phyloP scores from a whole-genome alignment of 768 basidiomycete species.

The Podaxis carcinomalis region DNA sequence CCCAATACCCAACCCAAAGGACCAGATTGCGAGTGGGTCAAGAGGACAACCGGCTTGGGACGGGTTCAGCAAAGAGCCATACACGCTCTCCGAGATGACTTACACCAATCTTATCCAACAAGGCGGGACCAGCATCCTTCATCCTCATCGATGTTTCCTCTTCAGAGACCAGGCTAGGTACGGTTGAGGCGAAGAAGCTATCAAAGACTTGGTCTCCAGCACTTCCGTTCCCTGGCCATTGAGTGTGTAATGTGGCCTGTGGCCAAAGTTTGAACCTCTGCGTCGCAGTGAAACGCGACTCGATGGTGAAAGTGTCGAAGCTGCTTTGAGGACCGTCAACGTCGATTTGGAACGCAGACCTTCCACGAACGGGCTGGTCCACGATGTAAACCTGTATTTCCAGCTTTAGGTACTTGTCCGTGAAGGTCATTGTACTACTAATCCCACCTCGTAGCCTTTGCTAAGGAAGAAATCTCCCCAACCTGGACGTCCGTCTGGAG shows the following conservation, averaged over 20 bases:
- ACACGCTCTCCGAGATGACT: constrained; percentile 13
- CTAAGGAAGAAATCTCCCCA: constrained; percentile 53
- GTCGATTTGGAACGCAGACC: constrained; percentile 38
- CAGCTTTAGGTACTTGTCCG: neutral
- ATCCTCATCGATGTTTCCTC: constrained; percentile 32
- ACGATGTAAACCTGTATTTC: constrained; percentile 35
- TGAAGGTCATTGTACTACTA: neutral
- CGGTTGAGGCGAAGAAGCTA: constrained; percentile 38
- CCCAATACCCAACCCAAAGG: constrained; percentile 45
- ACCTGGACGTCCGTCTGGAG: constrained; percentile 47
- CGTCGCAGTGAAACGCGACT: constrained; percentile 43
- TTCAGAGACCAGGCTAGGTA: constrained; percentile 35
- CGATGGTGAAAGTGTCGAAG: constrained; percentile 26
- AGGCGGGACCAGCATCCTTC: constrained; percentile 32
- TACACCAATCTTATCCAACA: constrained; percentile 48
- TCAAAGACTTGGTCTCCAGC: constrained; percentile 42
- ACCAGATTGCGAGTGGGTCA: constrained; percentile 51
- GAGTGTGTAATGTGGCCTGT: constrained; percentile 40
- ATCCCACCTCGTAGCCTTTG: constrained; percentile 44
- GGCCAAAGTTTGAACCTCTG: constrained; percentile 40
- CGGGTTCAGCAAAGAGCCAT: neutral
- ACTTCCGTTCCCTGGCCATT: constrained; percentile 50
- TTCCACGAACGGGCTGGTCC: constrained; percentile 42
- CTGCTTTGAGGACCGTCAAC: constrained; percentile 32
- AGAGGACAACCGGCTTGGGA: constrained; percentile 37